Evolutionary conservation across 2,329 filamentous ascomycete species (phyloP).

Genomic region (Dendryphion nanum): DNA sequence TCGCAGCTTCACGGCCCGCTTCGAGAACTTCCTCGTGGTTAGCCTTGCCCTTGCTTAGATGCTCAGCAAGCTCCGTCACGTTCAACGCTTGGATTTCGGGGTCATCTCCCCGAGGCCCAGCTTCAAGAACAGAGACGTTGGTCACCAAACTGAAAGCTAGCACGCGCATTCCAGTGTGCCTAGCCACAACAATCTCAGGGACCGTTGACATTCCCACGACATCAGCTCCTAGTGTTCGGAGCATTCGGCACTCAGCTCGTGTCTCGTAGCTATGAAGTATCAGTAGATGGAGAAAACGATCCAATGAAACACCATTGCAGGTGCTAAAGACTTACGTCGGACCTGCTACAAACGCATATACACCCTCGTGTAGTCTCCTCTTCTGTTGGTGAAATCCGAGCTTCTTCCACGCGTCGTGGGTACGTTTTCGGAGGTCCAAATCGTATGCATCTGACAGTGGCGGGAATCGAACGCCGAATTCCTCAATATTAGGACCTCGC

Average conservation of each 20-base stretch:
- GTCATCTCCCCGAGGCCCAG: slow-evolving; percentile 59
- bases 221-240: slow-evolving; percentile 61
- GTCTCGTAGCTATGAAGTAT: slow-evolving; percentile 56
- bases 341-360: slow-evolving; percentile 64
- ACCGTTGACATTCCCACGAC: slow-evolving; percentile 71
- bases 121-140: slow-evolving; percentile 61
- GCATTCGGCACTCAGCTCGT: slow-evolving; percentile 62
- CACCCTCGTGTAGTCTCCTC: slow-evolving; percentile 60
- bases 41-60: slow-evolving; percentile 59
- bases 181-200: slow-evolving; percentile 65
- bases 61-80: slow-evolving; percentile 51
- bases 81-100: slow-evolving; percentile 51
- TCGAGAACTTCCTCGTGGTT: slow-evolving; percentile 66
- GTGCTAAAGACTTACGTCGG: slow-evolving; percentile 49
- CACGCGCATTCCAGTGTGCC: slow-evolving; percentile 62
- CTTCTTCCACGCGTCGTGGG: slow-evolving; percentile 58
- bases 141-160: slow-evolving; percentile 66
- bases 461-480: slow-evolving; percentile 63
- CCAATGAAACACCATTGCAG: slow-evolving; percentile 1
- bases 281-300: slow-evolving; percentile 2
- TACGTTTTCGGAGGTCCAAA: slow-evolving; percentile 56
- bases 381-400: slow-evolving; percentile 46
- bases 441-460: slow-evolving; percentile 66
- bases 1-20: slow-evolving; percentile 58
- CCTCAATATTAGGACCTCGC: slow-evolving; percentile 61